Evolutionary conservation across 164 flowering plant genomes (phyloP).

Genomic region (Annona cherimola): DNA sequence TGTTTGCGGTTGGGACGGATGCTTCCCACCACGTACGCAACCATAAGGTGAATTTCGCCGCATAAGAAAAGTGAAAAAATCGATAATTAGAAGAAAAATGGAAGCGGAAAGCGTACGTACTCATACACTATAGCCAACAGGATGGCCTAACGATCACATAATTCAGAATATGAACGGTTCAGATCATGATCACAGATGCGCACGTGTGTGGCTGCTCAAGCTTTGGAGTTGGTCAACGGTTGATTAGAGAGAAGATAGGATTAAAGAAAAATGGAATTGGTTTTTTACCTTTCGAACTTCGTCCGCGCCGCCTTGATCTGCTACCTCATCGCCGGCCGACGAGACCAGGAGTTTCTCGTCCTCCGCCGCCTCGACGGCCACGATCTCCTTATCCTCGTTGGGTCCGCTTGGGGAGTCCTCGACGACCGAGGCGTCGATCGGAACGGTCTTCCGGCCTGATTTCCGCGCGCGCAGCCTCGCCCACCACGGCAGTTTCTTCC

Average conservation of each 20-base stretch:
- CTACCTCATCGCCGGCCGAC: neutral
- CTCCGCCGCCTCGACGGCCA: neutral
- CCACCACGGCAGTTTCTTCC: conserved; percentile 4
- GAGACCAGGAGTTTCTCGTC: neutral
- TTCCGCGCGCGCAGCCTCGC: conserved; percentile 16
- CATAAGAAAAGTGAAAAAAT: too few relatives aligned
- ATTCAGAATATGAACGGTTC: neutral
- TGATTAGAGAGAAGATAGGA: neutral
- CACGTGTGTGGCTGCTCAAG: neutral
- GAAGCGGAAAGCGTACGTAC: neutral
- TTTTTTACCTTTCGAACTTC: conserved; percentile 1
- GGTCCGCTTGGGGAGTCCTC: neutral
- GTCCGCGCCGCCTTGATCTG: neutral
- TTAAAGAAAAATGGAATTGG: neutral
- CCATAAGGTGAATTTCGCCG: too few relatives aligned
- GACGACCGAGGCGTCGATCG: conserved; percentile 15
- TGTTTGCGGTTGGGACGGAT: neutral
- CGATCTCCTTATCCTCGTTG: neutral
- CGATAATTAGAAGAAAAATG: neutral
- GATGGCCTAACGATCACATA: neutral
- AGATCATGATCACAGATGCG: neutral
- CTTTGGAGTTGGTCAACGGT: neutral
- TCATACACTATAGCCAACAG: neutral
- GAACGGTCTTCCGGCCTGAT: conserved; percentile 27
- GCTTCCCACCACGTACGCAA: neutral